Evolutionary conservation across 169 alveolate species (phyloP), one percentile per base, ranked within the genome.

Genomic region (Plasmodium berghei): DNA sequence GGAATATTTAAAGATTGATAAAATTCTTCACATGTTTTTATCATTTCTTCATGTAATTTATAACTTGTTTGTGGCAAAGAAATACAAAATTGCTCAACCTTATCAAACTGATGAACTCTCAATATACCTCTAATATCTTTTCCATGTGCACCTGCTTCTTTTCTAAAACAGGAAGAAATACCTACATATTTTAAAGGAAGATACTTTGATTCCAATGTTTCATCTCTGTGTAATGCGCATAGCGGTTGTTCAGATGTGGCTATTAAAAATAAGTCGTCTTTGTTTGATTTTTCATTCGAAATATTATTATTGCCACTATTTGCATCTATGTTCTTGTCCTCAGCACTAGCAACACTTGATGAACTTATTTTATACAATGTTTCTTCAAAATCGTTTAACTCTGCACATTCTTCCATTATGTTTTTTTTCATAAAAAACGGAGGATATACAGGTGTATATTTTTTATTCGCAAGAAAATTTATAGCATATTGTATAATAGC

Each of bases 131-230:
- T 97, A 40, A 97, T 97, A 91, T 99, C 99, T 77, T 96, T 97
- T 61, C 99, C 99, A 87, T 98, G 99, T 46, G 99, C 99, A 14
- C 99, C 99, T n/a, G 99, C 99, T 94, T 99, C 99, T 94, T 97
- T 98, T 86, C 99, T 96, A 96, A 99, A 99, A 74, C 99, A 98
- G 4, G 99, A 94, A 56, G 99, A 98, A 52, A 94, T 63, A 5
- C 99, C 99, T 0, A 99, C 99, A 88, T 97, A 98, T 90, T 96
- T 95, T n/a, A 97, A 66, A 20, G 99, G 99, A 14, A 97, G 86
- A 71, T 90, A 91, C 67, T 94, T 94, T 20, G 92, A 95, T 46
- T 95, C 97, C 49, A 95, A 72, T 26, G 95, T 77, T 69, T 95
- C 97, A 72, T 95, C 95, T 75, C 96, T 87, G 92, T 98, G 99